Percentiles rank a stretch among this genome's conserved stretches.
phyloP scores from a whole-genome alignment of 2,329 filamentous ascomycete genomes.

The Pseudomassariella vexata region DNA sequence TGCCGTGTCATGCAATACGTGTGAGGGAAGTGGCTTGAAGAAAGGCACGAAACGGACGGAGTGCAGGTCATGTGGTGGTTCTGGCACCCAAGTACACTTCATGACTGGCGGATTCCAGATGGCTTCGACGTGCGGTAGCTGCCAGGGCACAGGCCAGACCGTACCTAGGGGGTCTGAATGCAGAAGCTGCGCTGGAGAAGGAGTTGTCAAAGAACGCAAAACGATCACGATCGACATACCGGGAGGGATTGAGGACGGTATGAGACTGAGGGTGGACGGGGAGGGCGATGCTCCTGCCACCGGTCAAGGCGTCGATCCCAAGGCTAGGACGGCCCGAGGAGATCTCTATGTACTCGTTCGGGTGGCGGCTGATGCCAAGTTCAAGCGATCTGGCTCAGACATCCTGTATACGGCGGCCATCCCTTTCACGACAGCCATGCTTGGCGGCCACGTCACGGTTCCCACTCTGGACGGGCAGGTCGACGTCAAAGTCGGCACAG shows the following conservation, averaged over 20 bases:
- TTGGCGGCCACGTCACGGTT: slow-evolving; percentile 84
- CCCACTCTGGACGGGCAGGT: slow-evolving; percentile 89
- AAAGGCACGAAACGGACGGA: slow-evolving; percentile 64
- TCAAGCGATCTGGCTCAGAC: slow-evolving; percentile 80
- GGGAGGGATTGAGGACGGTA: slow-evolving; percentile 91
- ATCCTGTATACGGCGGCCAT: slow-evolving; percentile 89
- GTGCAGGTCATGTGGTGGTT: slow-evolving; percentile 79
- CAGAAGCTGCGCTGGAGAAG: slow-evolving; percentile 71
- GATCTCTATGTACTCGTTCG: slow-evolving; percentile 89
- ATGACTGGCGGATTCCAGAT: slow-evolving; percentile 95
- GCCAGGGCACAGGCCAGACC: slow-evolving; percentile 70
- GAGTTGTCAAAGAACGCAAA: slow-evolving; percentile 76
- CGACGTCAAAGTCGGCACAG: slow-evolving; percentile 84
- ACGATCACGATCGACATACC: slow-evolving; percentile 88
- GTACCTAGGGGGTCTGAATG: slow-evolving; percentile 81
- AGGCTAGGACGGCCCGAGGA: slow-evolving; percentile 63
- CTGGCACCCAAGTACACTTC: slow-evolving; percentile 79
- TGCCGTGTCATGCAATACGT: slow-evolving; percentile 74
- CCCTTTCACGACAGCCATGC: slow-evolving; percentile 84
- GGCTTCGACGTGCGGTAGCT: slow-evolving; percentile 79
- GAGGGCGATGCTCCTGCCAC: slow-evolving; percentile 84
- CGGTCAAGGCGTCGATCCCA: slow-evolving; percentile 59
- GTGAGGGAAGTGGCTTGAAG: slow-evolving; percentile 79
- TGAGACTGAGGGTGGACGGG: slow-evolving; percentile 78
- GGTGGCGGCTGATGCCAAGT: slow-evolving; percentile 85